Percentiles rank a stretch among this genome's conserved stretches.
Evolutionary conservation across 2,329 filamentous ascomycete species (phyloP).

Genomic region (Cladophialophora chaetospira): DNA sequence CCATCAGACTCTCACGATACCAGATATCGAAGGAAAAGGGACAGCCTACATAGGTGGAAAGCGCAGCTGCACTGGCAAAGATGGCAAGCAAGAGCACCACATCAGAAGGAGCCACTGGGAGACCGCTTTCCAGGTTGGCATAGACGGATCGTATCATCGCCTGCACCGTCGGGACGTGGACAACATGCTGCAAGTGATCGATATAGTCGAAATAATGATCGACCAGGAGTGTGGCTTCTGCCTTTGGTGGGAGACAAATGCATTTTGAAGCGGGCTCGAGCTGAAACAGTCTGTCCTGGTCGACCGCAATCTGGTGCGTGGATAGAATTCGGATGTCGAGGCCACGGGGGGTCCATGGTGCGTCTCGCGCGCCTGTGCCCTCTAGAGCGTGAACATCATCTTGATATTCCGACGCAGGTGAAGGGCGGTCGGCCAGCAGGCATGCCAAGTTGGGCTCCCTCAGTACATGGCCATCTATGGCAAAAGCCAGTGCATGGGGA

Average conservation of each 20-base stretch:
- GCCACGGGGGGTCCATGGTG: conserved; percentile 4
- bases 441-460: conserved; percentile 9
- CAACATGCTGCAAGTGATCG: conserved; percentile 42
- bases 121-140: conserved; percentile 28
- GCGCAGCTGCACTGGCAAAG: conserved; percentile 34
- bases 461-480: no score
- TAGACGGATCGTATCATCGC: conserved; percentile 39
- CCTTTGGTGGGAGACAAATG: conserved; percentile 36
- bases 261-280: background rate
- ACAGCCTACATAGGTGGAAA: conserved; percentile 36
- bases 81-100: conserved; percentile 42
- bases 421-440: no score
- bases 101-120: conserved; percentile 33
- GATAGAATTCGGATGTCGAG: conserved; percentile 13
- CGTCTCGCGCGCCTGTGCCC: conserved; percentile 7
- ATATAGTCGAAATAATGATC: conserved; percentile 40
- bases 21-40: no score
- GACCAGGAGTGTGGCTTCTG: conserved; percentile 37
- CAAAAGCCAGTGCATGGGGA: no score
- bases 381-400: conserved; percentile 23
- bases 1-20: no score
- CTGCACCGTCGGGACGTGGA: conserved; percentile 36
- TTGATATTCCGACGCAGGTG: conserved; percentile 24
- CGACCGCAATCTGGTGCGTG: conserved; percentile 14
- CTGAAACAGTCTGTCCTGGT: background rate